Conservation (phyloP, 2,329 filamentous ascomycete species). For the Coniella vitis region DNA sequence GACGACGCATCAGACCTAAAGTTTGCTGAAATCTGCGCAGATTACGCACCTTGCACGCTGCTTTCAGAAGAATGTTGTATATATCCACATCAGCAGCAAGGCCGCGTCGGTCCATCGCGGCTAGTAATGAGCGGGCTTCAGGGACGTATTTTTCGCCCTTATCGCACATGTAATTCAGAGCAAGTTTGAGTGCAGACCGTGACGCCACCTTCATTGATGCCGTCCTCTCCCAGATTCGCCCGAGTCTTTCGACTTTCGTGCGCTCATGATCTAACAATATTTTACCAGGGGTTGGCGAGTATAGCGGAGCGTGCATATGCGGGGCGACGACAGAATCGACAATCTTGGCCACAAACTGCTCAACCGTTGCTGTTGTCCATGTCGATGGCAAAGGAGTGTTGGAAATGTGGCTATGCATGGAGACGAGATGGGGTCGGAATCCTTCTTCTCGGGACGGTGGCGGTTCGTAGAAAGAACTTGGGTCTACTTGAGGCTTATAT, state of each 20-base stretch:
- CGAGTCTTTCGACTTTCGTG: constrained; percentile 32
- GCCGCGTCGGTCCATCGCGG: constrained; percentile 28
- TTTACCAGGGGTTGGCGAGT: neutral
- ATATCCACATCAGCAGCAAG: constrained; percentile 38
- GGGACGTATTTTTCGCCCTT: constrained; percentile 22
- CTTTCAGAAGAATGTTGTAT: constrained; percentile 41
- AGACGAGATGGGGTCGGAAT: neutral
- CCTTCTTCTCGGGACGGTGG: constrained; percentile 12
- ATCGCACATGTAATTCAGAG: constrained; percentile 34
- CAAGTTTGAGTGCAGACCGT: constrained; percentile 34
- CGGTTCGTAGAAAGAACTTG: constrained; percentile 5
- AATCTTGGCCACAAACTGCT: constrained; percentile 36
- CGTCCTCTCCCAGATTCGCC: constrained; percentile 31
- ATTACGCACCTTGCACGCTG: constrained; percentile 33
- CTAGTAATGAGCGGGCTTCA: constrained; percentile 28
- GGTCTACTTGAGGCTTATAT: neutral
- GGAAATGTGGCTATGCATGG: constrained; percentile 1
- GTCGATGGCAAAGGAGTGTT: neutral
- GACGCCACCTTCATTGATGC: constrained; percentile 30
- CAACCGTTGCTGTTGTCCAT: constrained; percentile 26
- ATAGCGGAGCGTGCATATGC: constrained; percentile 5
- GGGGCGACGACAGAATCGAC: constrained; percentile 23
- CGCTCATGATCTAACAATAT: constrained; percentile 28
- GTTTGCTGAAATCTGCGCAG: constrained; percentile 34
- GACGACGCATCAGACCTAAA: constrained; percentile 34